Evolutionary conservation across 495 filamentous ascomycete species (phyloP), one percentile per base, ranked within the genome.

Genomic region (Tuber borchii): DNA sequence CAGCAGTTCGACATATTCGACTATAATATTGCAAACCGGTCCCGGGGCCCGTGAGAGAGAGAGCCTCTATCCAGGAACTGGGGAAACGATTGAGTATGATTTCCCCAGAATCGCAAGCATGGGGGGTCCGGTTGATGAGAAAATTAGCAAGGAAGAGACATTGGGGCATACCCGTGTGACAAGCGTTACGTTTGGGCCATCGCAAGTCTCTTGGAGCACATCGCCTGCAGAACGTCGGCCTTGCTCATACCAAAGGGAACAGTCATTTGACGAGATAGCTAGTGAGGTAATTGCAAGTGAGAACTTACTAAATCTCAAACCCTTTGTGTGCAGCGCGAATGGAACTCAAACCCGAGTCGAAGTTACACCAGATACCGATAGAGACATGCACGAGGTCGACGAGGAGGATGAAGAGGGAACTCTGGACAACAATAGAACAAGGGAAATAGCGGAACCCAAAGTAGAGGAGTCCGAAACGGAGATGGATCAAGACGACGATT

Each of bases 1-100:
- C 5, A 79, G 70, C n/a, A 79, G 61, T 34, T 72, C 42, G 9
- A n/a, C 40, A 12, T 43, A 68, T 14, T 70, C 77, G 48, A 73
- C 71, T 5, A 79, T 75, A 71, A 22, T 26, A 40, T 61, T 72
- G 20, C 73, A 26, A 48, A n/a, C 46, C 40, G 71, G 71, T 4
- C 45, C 51, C 31, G 10, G 5, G 26, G 56, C 43, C 19, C 26
- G 34, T 16, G 56, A 26, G 56, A 65, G 16, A n/a, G 56, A 65
- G 3, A 19, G 31, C 14, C 26, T 65, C 2, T 65, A n/a, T 34
- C 12, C 56, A 65, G n/a, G 6, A 5, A 26, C 56, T 7, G 16
- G 34, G 34, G 26, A 4, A 10, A n/a, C 26, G 4, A 65, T 34
- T 0, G 10, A 5, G 16, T 65, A 34, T 19, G 56, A 31, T 34